These are phyloP conservation scores for Paramecium caudatum DNA, from an alignment of 73 alveolate species.

Conservation along the genomic window DNA sequence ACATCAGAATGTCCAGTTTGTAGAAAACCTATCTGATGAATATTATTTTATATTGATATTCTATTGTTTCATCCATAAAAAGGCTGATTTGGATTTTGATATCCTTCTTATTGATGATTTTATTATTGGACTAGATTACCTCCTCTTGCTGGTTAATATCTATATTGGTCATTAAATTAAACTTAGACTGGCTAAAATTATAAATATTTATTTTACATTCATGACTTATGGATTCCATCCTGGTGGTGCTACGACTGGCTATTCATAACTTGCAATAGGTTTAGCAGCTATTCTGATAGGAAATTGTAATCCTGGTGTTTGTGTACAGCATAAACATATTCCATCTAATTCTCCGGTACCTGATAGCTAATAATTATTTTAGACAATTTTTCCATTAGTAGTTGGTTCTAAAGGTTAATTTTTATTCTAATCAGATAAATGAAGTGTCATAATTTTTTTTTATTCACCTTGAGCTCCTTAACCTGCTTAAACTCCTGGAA, in stretches of 20 bases:
- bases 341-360: constrained; percentile 17
- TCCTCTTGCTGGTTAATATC: constrained; percentile 32
- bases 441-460: neutral
- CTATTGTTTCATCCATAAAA: constrained; percentile 10
- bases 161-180: neutral
- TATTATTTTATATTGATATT: neutral
- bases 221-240: constrained; percentile 71
- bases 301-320: neutral
- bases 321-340: neutral
- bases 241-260: neutral
- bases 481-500: constrained; percentile 35
- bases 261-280: neutral
- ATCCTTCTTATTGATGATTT: neutral
- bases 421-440: neutral
- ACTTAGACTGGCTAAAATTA: neutral
- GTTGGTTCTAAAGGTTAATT: constrained; percentile 11
- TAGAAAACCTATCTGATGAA: constrained; percentile 24
- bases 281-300: neutral
- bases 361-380: constrained; percentile 2
- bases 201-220: neutral
- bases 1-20: constrained; percentile 22
- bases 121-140: neutral
- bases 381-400: constrained; percentile 43
- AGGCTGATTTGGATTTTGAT: constrained; percentile 37
- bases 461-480: neutral